Evolutionary conservation across 1,284 basidiomycete species (phyloP), one percentile per base, ranked within the genome.

Genomic region (Rhodotorula sp.): DNA sequence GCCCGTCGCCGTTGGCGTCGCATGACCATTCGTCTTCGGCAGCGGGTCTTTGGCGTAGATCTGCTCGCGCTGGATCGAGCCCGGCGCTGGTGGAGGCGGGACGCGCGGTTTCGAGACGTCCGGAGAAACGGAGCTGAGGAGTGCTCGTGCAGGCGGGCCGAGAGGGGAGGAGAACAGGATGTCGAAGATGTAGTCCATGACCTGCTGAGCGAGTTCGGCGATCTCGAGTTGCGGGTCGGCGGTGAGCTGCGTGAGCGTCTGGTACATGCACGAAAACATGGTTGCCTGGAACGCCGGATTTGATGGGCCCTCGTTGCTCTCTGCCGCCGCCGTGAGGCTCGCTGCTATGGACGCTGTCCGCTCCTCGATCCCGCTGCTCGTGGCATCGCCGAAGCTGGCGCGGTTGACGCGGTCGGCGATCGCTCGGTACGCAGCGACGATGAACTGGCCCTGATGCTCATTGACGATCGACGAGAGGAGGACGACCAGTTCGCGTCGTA

Each of bases 391-490:
- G 5, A 48, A 54, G n/a, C 64, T 59, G 19, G 61, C 66, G 34
- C 63, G 56, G 27, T 54, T 51, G 36, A 60, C 63, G 10, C 71
- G 67, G 79, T 75, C 95, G 90, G 88, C 91, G 92, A 82, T 94
- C 94, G 34, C 92, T 82, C 92, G 68, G 66, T 95, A 98, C 0
- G 95, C 94, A 65, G 94, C 95, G 46, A 94, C 88, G 58, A 95
- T 91, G 76, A 98, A 94, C 83, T 93, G 93, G 17, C 95, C 94
- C 69, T 92, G 84, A 91, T 94, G 98, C 81, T 97, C 94, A 79
- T 92, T 90, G 22, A 95, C 94, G 30, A 99, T 84, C 75, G 92
- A 92, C 76, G 91, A 94, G 62, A 98, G 88, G 52, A 98, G 85
- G 48, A 97, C 87, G 48, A 98, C 85, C 19, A 98, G 83, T 80